These are phyloP conservation scores for Neopestalotiopsis clavispora DNA, from an alignment of 2,329 filamentous ascomycete genomes.

Conservation along the genomic window DNA sequence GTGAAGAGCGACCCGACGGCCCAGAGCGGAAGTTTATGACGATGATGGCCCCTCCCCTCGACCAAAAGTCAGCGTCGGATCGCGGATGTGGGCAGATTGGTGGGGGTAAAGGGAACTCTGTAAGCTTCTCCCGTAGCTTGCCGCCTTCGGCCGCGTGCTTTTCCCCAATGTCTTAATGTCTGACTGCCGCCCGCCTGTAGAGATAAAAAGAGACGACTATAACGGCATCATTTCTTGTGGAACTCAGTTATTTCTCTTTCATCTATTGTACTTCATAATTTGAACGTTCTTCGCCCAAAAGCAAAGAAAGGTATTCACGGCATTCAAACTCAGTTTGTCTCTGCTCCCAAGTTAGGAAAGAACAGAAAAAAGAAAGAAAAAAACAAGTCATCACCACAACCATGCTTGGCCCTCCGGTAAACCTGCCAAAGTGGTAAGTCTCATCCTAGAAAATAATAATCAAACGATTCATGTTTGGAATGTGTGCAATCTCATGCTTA, in stretches of 20 bases:
- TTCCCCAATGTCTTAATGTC: not conserved
- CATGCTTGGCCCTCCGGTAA: constrained; percentile 41
- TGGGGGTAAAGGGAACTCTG: not conserved
- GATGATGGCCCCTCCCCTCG: not conserved
- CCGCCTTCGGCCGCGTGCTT: constrained; percentile 2
- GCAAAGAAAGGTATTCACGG: too few species aligned
- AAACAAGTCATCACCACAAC: not conserved
- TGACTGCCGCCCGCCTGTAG: not conserved
- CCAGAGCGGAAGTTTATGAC: too few species aligned
- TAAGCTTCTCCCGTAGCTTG: constrained; percentile 9
- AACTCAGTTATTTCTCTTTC: not conserved
- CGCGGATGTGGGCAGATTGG: constrained; percentile 6
- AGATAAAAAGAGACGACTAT: not conserved
- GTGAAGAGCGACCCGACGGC: too few species aligned
- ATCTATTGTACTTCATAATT: not conserved
- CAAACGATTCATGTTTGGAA: not conserved
- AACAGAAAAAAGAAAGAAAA: not conserved
- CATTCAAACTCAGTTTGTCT: not conserved
- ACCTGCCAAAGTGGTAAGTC: constrained; percentile 63
- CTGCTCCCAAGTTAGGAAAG: not conserved
- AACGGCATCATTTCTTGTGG: not conserved
- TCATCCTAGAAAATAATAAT: not conserved
- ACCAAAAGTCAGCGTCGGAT: not conserved
- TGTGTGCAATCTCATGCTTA: too few species aligned
- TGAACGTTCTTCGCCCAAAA: too few species aligned